A percentile compares a stretch with the other conserved stretches of the same genome.
These are phyloP conservation scores for Heterobasidion irregulare DNA, from an alignment of 1,284 basidiomycete genomes.

Conservation along the genomic window DNA sequence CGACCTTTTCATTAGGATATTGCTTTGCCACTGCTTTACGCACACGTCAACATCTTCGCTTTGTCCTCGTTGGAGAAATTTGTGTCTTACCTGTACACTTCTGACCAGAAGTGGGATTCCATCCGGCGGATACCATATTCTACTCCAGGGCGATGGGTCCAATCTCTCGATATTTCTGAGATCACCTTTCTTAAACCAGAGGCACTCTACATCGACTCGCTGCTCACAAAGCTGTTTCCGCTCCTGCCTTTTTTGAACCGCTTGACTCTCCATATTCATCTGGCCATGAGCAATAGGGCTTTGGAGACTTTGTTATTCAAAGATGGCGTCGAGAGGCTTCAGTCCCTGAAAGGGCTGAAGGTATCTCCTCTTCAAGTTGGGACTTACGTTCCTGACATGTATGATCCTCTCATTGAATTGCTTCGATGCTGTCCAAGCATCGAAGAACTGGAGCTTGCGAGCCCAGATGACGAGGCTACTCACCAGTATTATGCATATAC, in stretches of 20 bases:
- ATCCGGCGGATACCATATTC: conserved; percentile 78
- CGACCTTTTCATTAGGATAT: conserved; percentile 40
- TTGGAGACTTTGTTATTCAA: conserved; percentile 46
- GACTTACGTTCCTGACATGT: not conserved
- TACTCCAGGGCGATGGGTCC: conserved; percentile 78
- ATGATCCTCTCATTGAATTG: conserved; percentile 23
- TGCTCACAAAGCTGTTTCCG: conserved; percentile 58
- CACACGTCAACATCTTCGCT: conserved; percentile 39
- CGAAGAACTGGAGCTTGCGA: conserved; percentile 61
- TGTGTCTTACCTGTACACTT: conserved; percentile 40
- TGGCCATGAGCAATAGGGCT: conserved; percentile 54
- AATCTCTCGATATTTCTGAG: conserved; percentile 57
- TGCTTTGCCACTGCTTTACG: conserved; percentile 61
- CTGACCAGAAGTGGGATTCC: conserved; percentile 79
- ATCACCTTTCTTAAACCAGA: conserved; percentile 39
- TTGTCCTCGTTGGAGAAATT: conserved; percentile 48
- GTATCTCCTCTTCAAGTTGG: conserved; percentile 6
- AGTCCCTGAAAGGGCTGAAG: conserved; percentile 52
- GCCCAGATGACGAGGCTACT: conserved; percentile 43
- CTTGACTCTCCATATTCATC: conserved; percentile 52
- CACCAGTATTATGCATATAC: conserved; percentile 31
- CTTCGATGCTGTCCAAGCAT: conserved; percentile 49
- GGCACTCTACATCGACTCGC: conserved; percentile 44
- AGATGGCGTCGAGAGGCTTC: conserved; percentile 44
- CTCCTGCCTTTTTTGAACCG: conserved; percentile 59